Evolutionary conservation across 225 moss, liverwort and hornwort genomes (phyloP).

Genomic region (Climacium dendroides): DNA sequence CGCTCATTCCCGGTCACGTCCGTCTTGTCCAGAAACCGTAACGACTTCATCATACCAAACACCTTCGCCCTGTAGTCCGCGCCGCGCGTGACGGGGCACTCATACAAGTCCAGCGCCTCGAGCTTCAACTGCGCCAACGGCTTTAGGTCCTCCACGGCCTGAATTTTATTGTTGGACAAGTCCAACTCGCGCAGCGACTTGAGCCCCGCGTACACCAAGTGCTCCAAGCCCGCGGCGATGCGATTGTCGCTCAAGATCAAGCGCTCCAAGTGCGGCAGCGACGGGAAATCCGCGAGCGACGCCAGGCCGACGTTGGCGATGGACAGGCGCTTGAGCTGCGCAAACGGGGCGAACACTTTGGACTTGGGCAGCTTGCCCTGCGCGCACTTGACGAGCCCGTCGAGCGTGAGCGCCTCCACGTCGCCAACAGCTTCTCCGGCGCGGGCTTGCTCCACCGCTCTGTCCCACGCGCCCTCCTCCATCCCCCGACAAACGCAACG

Average conservation of each 20-base stretch:
- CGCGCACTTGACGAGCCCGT: slow-evolving; percentile 61
- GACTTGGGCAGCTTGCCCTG: slow-evolving; percentile 60
- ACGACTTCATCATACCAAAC: slow-evolving; percentile 67
- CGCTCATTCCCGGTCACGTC: slow-evolving; percentile 61
- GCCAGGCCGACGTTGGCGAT: slow-evolving; percentile 69
- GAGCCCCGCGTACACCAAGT: slow-evolving; percentile 59
- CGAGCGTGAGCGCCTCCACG: slow-evolving; percentile 49
- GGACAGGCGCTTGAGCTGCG: slow-evolving; percentile 59
- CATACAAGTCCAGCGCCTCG: slow-evolving; percentile 61
- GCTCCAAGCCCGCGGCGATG: slow-evolving; percentile 65
- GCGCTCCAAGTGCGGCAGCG: slow-evolving; percentile 49
- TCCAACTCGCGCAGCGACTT: slow-evolving; percentile 68
- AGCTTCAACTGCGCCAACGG: slow-evolving; percentile 60
- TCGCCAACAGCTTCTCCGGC: slow-evolving; percentile 27
- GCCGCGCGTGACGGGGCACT: slow-evolving; percentile 61
- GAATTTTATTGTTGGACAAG: slow-evolving; percentile 78
- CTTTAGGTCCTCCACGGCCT: slow-evolving; percentile 57
- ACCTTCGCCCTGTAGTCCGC: slow-evolving; percentile 60
- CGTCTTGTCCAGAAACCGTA: slow-evolving; percentile 71
- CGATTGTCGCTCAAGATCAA: slow-evolving; percentile 72
- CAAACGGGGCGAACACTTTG: slow-evolving; percentile 32
- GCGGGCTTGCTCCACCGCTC: slow-evolving; percentile 63
- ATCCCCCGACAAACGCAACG: background rate
- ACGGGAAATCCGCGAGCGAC: slow-evolving; percentile 59
- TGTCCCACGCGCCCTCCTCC: slow-evolving; percentile 68